Base-by-base conservation (phyloP, 2,329 filamentous ascomycete species). In the Xylaria sp. region DNA sequence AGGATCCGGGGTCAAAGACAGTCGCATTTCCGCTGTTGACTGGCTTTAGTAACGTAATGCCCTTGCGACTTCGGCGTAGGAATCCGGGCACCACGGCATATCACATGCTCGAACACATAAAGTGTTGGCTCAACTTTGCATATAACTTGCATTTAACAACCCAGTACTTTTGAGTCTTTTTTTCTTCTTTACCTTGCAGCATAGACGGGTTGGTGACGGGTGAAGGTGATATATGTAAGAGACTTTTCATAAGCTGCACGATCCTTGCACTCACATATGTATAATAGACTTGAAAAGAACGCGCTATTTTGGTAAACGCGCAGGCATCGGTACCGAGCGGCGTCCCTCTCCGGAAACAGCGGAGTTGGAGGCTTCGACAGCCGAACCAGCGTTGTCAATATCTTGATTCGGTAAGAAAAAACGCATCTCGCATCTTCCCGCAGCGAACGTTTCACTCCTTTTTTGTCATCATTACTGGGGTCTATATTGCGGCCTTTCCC, bases 381-480 rank as follows among this genome's bases (percentile, higher is more conserved):
- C 69, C 65, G 65, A 70, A 70, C 61, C 69, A 70, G n/a, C 65
- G 39, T 60, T 51, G 54, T 63, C 69, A 60, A 63, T 48, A 69
- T 70, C 69, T 70, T 70, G 69, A 70, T 70, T 68, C 69, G 69
- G 66, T 20, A 70, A 66, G 55, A 66, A 41, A 65, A 61, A 61
- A 48, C 25, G 31, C 65, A 69, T 70, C 69, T 70, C 50, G 69
- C 69, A 70, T 70, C 61, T 23, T 48, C 65, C 56, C 61, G 56
- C 51, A 44, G 50, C 50, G 51, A 64, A 65, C 46, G 67, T 69
- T 69, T 67, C 56, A 61, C 51, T 69, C 25, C 44, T 46, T 68
- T 70, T 65, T 65, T 58, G 57, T 56, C 68, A 61, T 65, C 56
- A 61, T 59, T 46, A 46, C 60, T 65, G 31, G 65, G 61, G 61